Base-by-base conservation (phyloP, 2,329 filamentous ascomycete genomes). In the Fusarium stilboides region DNA sequence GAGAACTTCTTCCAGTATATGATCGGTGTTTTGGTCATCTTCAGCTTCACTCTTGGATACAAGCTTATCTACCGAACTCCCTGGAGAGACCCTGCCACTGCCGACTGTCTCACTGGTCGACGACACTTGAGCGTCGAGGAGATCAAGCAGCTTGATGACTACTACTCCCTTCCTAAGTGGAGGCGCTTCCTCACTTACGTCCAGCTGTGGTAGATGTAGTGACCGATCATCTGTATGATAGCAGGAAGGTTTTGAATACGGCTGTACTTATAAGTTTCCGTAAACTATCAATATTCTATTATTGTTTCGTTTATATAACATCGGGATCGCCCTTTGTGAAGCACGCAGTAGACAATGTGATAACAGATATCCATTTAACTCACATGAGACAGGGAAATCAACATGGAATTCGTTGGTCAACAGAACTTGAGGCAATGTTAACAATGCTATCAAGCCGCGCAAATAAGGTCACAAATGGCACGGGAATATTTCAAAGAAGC, bases 121-220 rank as follows among this genome's bases (percentile, higher is more conserved):
- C 51, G 65, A 17, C 47, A 54, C 12, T 28, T 72, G 24, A 62
- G 58, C 2, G 54, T 49, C 1, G 69, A 61, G 7, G 69, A 71
- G 36, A 68, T 71, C 6, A 62, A 61, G 10, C 69, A 71, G 31
- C 53, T 71, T 14, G 69, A 72, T 6, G 53, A 59, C 5, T 68
- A 71, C 31, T 68, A 72, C 34, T 40, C 36, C 10, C 37, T 53
- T 46, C 45, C 69, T 1, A 58, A 50, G 50, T 71, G 68, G 68
- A 71, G 69, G 24, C 65, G 68, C 4, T 72, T 72, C 24, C 34
- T 70, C 22, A 68, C 69, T 1, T 72, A 72, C 46, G 55, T 72
- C 5, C 55, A 70, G 17, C 33, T 70, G 49, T 72, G 69, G 63
- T 72, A 62, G 43, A 19, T 1, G 2, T 44, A 43, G 13, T 19